Conservation (phyloP, 169 alveolate genomes). For the Plasmodium reichenowi region DNA sequence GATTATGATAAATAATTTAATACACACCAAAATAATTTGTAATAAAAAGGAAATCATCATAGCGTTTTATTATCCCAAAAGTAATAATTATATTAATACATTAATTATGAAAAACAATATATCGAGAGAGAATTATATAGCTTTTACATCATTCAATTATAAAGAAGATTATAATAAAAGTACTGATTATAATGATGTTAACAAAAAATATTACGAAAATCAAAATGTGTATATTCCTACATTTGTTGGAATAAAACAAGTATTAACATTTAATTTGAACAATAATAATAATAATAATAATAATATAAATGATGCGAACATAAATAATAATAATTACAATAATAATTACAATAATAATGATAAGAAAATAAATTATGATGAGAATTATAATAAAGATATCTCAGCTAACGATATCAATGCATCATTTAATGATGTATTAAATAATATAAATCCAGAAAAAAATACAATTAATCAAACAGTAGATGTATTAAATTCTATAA, state of each 20-base stretch:
- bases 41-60: conserved; percentile 29
- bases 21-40: conserved; percentile 14
- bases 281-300: background rate
- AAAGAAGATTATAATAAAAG: conserved; percentile 24
- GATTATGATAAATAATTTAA: conserved; percentile 1
- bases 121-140: conserved; percentile 52
- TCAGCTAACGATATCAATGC: background rate
- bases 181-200: background rate
- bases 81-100: conserved; percentile 19
- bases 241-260: conserved; percentile 53
- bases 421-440: background rate
- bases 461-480: background rate
- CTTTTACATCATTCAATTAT: conserved; percentile 46
- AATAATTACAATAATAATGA: background rate
- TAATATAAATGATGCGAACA: background rate
- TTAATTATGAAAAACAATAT: conserved; percentile 30
- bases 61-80: conserved; percentile 10
- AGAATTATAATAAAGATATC: background rate
- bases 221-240: conserved; percentile 34
- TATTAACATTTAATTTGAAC: background rate
- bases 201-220: background rate
- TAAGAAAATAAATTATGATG: background rate
- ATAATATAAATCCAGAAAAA: background rate
- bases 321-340: background rate
- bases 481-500: conserved; percentile 23